A percentile compares a stretch with the other conserved stretches of the same genome.
phyloP scores from a whole-genome alignment of 306 rosid species.

The Fagus crenata region DNA sequence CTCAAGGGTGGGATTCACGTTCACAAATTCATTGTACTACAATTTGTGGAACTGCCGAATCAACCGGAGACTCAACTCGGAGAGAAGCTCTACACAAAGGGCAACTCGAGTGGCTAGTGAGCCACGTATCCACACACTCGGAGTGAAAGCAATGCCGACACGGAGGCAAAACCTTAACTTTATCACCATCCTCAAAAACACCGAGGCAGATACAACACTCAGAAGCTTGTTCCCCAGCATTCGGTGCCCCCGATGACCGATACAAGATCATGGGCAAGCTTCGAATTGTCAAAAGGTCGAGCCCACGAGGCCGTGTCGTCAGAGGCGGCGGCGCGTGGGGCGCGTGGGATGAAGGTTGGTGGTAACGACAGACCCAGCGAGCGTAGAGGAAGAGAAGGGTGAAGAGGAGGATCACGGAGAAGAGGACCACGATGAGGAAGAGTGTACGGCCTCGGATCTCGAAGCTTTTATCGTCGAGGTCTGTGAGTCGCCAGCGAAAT shows the following conservation, averaged over 20 bases:
- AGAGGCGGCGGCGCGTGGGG: constrained; percentile 36
- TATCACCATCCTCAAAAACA: constrained; percentile 63
- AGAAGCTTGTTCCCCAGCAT: constrained; percentile 26
- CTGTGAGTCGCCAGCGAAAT: constrained; percentile 61
- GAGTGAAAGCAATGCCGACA: constrained; percentile 74
- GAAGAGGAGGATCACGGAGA: constrained; percentile 51
- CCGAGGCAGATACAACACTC: constrained; percentile 90
- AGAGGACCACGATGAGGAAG: constrained; percentile 60
- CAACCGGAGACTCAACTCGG: constrained; percentile 27
- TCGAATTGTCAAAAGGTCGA: constrained; percentile 41
- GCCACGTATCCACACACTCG: constrained; percentile 84
- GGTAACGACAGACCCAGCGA: constrained; percentile 72
- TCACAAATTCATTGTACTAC: constrained; percentile 12
- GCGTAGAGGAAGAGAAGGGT: constrained; percentile 66
- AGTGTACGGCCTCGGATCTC: constrained; percentile 66
- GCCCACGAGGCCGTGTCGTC: constrained; percentile 39
- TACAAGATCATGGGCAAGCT: constrained; percentile 53
- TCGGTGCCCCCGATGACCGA: constrained; percentile 28
- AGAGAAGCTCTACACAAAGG: constrained; percentile 84
- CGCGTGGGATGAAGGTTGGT: background rate
- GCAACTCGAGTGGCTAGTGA: constrained; percentile 63
- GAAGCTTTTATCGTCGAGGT: constrained; percentile 56
- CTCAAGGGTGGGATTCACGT: too few species aligned
- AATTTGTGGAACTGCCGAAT: constrained; percentile 7
- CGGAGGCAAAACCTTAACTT: constrained; percentile 69